These are phyloP conservation scores for Russula earlei DNA, from an alignment of 768 basidiomycete species.

Conservation along the genomic window DNA sequence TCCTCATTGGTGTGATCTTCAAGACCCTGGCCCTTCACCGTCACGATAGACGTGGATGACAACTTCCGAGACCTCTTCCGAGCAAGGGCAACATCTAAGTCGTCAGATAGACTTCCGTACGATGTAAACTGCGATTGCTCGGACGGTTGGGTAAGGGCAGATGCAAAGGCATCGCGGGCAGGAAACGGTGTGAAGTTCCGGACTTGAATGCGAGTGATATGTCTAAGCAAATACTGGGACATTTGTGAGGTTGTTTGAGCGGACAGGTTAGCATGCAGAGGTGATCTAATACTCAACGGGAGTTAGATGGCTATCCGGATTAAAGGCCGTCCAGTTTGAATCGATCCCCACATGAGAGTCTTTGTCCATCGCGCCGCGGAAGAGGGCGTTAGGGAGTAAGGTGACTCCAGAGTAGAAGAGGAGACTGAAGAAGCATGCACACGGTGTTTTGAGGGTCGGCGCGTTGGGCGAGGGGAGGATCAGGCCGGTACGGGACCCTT, in stretches of 20 bases:
- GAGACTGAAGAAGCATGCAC: not conserved
- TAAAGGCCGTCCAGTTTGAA: not conserved
- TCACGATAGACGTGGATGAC: constrained; percentile 48
- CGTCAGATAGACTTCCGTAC: constrained; percentile 55
- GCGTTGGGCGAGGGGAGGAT: not conserved
- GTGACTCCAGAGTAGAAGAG: not conserved
- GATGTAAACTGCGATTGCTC: constrained; percentile 51
- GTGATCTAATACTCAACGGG: constrained; percentile 11
- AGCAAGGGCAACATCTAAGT: constrained; percentile 52
- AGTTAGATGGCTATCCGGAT: constrained; percentile 5
- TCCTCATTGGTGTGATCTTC: constrained; percentile 34
- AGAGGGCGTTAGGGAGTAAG: not conserved
- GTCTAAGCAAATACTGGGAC: constrained; percentile 57
- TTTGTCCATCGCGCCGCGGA: constrained; percentile 3
- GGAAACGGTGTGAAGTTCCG: constrained; percentile 82
- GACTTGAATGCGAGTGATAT: constrained; percentile 64
- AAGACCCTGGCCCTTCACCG: constrained; percentile 36
- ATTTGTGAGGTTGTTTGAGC: not conserved
- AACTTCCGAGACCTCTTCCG: constrained; percentile 51
- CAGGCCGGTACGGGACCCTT: not conserved
- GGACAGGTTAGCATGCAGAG: not conserved
- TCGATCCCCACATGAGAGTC: not conserved
- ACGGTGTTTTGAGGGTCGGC: not conserved
- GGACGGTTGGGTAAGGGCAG: constrained; percentile 60
- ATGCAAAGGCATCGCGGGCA: constrained; percentile 65